Base-by-base conservation (phyloP, 164 flowering plant genomes). In the Piper betle region DNA sequence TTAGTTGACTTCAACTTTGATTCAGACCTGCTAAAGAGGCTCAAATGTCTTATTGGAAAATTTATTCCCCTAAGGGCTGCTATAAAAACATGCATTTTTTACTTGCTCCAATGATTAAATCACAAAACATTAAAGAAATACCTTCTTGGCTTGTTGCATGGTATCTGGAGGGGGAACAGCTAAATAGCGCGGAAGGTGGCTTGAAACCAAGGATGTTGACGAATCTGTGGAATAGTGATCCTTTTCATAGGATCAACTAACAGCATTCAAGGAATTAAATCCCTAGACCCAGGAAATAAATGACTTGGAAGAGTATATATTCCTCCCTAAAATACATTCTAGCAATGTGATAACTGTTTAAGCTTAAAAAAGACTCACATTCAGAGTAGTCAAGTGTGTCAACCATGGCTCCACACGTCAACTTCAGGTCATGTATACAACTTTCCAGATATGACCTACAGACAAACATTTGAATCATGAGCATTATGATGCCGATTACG, bases 331-430 rank as follows among this genome's bases (percentile, higher is more conserved):
- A 43, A 57, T 55, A 60, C 46, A 53, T 37, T 39, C 40, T 52
- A 38, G 43, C 16, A 9, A 55, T 55, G 2, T 55, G 5, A 55
- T 4, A 33, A 25, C 58, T 10, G 11, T 55, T 55, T 55, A 9
- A 33, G 9, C 4, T 62, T 18, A 60, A 43, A 33, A 37, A 46
- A 17, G 33, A 50, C 5, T 59, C 55, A 38, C n/a, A 55, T 37
- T 57, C 39, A 48, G 13, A 60, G n/a, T 25, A 20, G 50, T 38
- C 16, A 64, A 42, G 50, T 39, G 38, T 38, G 19, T 5, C 15
- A 39, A 56, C 81, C 81, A 65, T 79, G 75, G 73, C 81, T 75
- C 81, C 81, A 78, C 6, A 78, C 73, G 61, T 75, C 81, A 6
- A 72, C 77, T 55, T 78, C 79, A 8, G 79, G 77, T 20, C 81